phyloP scores from a whole-genome alignment of 2,329 filamentous ascomycete species.

The Penicillium capsulatum region DNA sequence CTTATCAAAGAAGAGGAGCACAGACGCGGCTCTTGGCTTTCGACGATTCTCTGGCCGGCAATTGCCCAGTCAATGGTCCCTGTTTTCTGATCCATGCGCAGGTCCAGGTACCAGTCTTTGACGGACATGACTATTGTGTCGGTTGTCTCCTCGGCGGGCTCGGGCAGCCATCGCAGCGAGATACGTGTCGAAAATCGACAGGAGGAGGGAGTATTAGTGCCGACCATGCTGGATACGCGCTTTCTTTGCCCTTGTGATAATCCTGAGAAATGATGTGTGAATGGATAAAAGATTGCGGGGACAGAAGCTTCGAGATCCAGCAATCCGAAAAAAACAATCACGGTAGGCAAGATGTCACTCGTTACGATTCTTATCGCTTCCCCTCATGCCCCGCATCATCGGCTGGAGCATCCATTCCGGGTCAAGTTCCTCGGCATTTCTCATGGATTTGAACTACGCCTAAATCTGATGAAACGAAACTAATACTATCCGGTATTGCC shows the following conservation, averaged over 20 bases:
- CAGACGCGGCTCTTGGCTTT: slow-evolving; percentile 35
- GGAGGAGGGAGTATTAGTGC: slow-evolving; percentile 3
- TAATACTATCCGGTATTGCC: too few relatives aligned
- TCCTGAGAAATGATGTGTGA: too few relatives aligned
- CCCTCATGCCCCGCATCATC: slow-evolving; percentile 20
- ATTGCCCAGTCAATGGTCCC: slow-evolving; percentile 43
- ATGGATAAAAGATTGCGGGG: too few relatives aligned
- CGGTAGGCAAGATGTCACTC: too few relatives aligned
- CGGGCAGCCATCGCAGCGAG: slow-evolving; percentile 43
- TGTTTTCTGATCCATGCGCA: slow-evolving; percentile 38
- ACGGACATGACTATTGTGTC: slow-evolving; percentile 45
- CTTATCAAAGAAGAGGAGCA: neutral
- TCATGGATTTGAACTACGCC: too few relatives aligned
- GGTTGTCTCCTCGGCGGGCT: slow-evolving; percentile 40
- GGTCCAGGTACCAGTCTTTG: slow-evolving; percentile 43
- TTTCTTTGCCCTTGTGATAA: too few relatives aligned
- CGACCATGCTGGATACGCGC: too few relatives aligned
- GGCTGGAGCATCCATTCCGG: slow-evolving; percentile 5
- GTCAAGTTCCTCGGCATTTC: too few relatives aligned
- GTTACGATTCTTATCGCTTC: too few relatives aligned
- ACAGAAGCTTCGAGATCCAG: too few relatives aligned
- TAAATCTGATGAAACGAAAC: too few relatives aligned
- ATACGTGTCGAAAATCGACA: slow-evolving; percentile 39
- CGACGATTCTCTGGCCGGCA: slow-evolving; percentile 39
- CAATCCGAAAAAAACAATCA: too few relatives aligned